Conservation (phyloP, 495 filamentous ascomycete genomes). For the Penicillium bovifimosum region DNA sequence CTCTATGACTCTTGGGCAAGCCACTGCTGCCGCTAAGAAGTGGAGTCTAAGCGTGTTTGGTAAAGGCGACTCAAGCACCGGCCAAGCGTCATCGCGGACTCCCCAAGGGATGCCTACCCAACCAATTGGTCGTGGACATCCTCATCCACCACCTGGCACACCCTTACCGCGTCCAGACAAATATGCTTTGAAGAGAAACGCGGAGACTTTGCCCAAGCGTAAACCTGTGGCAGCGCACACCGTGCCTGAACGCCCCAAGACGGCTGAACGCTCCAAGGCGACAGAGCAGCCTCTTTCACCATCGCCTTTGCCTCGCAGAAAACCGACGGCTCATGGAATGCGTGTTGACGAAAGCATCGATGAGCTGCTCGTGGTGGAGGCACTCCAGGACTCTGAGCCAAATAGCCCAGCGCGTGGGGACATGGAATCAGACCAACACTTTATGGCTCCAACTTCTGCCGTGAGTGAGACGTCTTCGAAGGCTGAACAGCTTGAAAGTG, state of each 20-base stretch:
- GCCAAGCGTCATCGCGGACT: constrained; percentile 29
- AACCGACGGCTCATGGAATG: constrained; percentile 26
- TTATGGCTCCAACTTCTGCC: neutral
- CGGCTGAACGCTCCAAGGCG: constrained; percentile 15
- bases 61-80: constrained; percentile 39
- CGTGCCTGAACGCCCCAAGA: constrained; percentile 25
- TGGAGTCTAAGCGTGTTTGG: constrained; percentile 75
- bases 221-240: constrained; percentile 49
- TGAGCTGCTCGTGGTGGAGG: constrained; percentile 47
- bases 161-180: constrained; percentile 70
- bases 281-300: constrained; percentile 20
- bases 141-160: constrained; percentile 48
- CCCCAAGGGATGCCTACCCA: constrained; percentile 52
- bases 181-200: constrained; percentile 52
- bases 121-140: constrained; percentile 66
- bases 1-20: constrained; percentile 59
- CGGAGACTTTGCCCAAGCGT: constrained; percentile 55
- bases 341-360: constrained; percentile 21
- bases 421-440: constrained; percentile 12
- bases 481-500: neutral
- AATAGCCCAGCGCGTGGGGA: constrained; percentile 40
- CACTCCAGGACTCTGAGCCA: constrained; percentile 47
- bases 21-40: constrained; percentile 73
- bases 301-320: constrained; percentile 34
- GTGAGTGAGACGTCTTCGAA: constrained; percentile 10